Conservation (phyloP, 148 eudicot species). For the Chenopodium formosanum region DNA sequence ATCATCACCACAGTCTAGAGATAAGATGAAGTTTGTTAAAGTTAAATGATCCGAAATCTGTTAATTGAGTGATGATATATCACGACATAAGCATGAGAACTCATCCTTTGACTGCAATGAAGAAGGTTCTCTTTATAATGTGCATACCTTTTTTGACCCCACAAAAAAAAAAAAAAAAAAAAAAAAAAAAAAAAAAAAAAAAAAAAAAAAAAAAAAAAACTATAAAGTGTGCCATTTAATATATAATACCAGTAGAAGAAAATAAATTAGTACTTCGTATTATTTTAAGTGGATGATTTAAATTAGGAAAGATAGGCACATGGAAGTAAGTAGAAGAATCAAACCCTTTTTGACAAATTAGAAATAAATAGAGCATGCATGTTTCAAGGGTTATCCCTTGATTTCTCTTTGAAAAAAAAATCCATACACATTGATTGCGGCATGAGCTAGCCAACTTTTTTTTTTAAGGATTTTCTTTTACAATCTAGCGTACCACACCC, state of each 20-base stretch:
- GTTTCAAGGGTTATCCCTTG: not conserved
- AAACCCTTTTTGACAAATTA: not conserved
- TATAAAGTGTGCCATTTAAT: too few species aligned
- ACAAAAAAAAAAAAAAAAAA: too few species aligned
- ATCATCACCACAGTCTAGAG: not conserved
- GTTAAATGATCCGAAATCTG: not conserved
- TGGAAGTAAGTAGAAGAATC: not conserved
- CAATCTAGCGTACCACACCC: not conserved
- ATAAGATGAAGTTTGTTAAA: not conserved
- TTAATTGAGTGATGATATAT: not conserved
- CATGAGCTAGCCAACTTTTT: not conserved
- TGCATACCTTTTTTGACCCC: not conserved
- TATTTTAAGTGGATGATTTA: not conserved
- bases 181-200: too few species aligned
- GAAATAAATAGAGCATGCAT: not conserved
- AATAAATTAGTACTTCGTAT: too few species aligned
- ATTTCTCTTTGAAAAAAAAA: too few species aligned
- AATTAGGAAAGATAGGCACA: not conserved
- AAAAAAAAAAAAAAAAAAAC: too few species aligned
- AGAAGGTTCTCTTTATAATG: not conserved
- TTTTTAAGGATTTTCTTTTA: not conserved
- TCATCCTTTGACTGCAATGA: not conserved
- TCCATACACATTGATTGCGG: not conserved
- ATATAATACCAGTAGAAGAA: too few species aligned
- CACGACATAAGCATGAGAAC: not conserved